Evolutionary conservation across 75 land plant species (phyloP).

Genomic region (Picea sitchensis): DNA sequence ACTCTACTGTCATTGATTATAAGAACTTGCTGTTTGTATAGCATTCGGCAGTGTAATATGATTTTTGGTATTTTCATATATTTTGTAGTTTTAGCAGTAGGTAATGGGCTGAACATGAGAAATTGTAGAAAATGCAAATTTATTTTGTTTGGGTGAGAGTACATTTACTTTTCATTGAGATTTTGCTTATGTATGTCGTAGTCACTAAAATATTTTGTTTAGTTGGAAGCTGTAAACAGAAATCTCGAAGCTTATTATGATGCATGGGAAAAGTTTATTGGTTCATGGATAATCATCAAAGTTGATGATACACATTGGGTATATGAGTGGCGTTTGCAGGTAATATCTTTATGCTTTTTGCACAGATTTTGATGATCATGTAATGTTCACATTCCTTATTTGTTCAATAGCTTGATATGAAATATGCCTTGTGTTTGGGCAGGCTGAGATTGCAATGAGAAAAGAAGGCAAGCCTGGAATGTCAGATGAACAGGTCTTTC

Average conservation of each 20-base stretch:
- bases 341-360: conserved; percentile 10
- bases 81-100: background rate
- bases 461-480: conserved; percentile 88
- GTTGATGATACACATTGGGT: conserved; percentile 77
- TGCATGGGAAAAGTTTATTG: conserved; percentile 85
- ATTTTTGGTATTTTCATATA: background rate
- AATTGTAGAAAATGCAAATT: background rate
- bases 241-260: conserved; percentile 86
- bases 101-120: background rate
- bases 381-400: background rate
- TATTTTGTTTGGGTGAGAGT: background rate
- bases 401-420: conserved; percentile 1
- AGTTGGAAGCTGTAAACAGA: conserved; percentile 86
- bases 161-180: background rate
- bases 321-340: conserved; percentile 92
- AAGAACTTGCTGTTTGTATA: background rate
- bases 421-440: conserved; percentile 2
- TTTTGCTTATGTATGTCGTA: background rate
- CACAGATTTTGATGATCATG: background rate
- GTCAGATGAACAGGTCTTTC: conserved; percentile 94
- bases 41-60: background rate
- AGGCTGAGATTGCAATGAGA: conserved; percentile 95
- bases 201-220: conserved; percentile 15
- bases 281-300: conserved; percentile 88
- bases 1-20: background rate